Evolutionary conservation across 2,329 filamentous ascomycete species (phyloP).

Genomic region (Stachybotrys elegans): DNA sequence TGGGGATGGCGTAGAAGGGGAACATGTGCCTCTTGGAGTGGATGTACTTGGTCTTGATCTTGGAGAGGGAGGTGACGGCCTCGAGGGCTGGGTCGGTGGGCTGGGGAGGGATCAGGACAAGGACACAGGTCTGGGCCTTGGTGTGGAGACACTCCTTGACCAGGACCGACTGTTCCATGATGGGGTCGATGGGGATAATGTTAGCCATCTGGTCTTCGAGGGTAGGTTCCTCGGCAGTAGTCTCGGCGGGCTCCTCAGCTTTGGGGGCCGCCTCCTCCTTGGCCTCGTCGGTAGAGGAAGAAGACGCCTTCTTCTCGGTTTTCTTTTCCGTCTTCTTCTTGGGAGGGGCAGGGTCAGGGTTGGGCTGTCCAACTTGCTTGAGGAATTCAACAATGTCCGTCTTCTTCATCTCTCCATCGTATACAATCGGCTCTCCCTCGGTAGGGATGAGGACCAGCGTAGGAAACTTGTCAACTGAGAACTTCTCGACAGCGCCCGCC

Average conservation of each 20-base stretch:
- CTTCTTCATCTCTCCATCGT: slow-evolving; percentile 83
- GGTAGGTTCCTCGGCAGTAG: slow-evolving; percentile 23
- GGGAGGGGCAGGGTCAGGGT: slow-evolving; percentile 60
- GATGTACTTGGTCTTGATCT: slow-evolving; percentile 71
- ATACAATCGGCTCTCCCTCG: slow-evolving; percentile 63
- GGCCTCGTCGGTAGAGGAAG: slow-evolving; percentile 21
- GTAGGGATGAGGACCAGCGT: slow-evolving; percentile 75
- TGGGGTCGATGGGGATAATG: slow-evolving; percentile 59
- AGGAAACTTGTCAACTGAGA: slow-evolving; percentile 73
- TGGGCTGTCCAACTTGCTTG: slow-evolving; percentile 71
- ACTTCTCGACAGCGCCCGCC: slow-evolving; percentile 62
- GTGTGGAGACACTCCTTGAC: slow-evolving; percentile 66
- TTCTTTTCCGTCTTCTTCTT: slow-evolving; percentile 34
- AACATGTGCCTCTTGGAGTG: slow-evolving; percentile 65
- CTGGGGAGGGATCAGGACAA: slow-evolving; percentile 62
- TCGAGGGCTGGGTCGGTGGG: slow-evolving; percentile 47
- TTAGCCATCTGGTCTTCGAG: slow-evolving; percentile 18
- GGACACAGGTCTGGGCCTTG: slow-evolving; percentile 77
- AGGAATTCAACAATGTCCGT: slow-evolving; percentile 77
- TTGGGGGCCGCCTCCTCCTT: slow-evolving; percentile 20
- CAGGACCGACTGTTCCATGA: slow-evolving; percentile 60
- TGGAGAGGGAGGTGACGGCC: slow-evolving; percentile 59
- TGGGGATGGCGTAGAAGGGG: slow-evolving; percentile 74
- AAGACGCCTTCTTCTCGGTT: slow-evolving; percentile 23
- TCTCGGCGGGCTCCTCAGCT: slow-evolving; percentile 19